Conservation (phyloP, 2,329 filamentous ascomycete species). For the Ceratocystis destructans region DNA sequence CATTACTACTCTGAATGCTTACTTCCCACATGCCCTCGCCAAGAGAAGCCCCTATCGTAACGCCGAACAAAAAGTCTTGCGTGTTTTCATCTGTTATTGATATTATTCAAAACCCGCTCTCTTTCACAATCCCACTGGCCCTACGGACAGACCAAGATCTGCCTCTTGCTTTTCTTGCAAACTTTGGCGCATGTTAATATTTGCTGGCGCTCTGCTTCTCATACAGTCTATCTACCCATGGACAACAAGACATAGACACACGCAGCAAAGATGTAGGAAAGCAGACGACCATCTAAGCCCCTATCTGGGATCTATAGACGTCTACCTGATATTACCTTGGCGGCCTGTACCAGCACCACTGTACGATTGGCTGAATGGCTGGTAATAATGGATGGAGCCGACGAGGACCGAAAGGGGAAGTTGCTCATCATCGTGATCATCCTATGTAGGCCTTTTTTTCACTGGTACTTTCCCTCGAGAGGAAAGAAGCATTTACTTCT, state of each 20-base stretch:
- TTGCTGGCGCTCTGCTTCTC: background rate
- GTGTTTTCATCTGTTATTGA: background rate
- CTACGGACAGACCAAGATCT: background rate
- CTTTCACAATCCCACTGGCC: background rate
- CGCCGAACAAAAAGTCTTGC: background rate
- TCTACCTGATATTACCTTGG: too few species aligned
- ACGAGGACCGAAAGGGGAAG: background rate
- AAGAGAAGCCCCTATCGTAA: background rate
- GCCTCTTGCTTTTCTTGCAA: background rate
- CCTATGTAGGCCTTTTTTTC: background rate
- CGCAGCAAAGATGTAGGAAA: too few species aligned
- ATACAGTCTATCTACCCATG: too few species aligned
- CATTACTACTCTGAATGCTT: background rate
- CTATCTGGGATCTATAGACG: too few species aligned
- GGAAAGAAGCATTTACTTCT: too few species aligned
- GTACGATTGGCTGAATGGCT: background rate
- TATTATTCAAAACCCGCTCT: background rate
- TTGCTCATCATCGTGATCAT: background rate
- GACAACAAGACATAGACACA: too few species aligned
- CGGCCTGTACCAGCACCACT: background rate
- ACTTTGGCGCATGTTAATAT: background rate
- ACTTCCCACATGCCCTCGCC: background rate
- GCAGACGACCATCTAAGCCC: too few species aligned
- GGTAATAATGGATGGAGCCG: background rate
- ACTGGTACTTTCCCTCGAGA: background rate